A percentile compares a stretch with the other conserved stretches of the same genome.
phyloP scores from a whole-genome alignment of 192 early-diverging fungal genomes.

The Diversispora epigaea region DNA sequence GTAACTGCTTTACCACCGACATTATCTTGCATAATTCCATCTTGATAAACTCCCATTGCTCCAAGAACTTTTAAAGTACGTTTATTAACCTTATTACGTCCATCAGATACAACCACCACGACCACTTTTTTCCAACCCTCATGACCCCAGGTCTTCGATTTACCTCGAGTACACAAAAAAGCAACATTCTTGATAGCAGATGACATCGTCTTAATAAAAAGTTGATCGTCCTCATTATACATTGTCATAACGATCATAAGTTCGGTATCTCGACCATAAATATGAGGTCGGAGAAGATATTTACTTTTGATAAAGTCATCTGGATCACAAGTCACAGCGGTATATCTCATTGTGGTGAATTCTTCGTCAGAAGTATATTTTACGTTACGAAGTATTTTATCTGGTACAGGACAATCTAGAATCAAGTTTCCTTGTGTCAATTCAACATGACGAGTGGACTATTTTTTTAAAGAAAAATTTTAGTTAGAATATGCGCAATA shows the following conservation, averaged over 20 bases:
- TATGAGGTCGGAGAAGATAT: conserved; percentile 67
- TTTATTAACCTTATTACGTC: conserved; percentile 73
- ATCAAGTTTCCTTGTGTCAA: conserved; percentile 68
- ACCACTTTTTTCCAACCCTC: conserved; percentile 92
- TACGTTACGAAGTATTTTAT: conserved; percentile 49
- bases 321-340: conserved; percentile 68
- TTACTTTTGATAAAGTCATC: conserved; percentile 61
- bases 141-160: conserved; percentile 73
- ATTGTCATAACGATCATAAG: conserved; percentile 92
- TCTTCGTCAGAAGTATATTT: conserved; percentile 55
- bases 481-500: not conserved
- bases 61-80: conserved; percentile 78
- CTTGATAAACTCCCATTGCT: conserved; percentile 76
- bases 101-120: conserved; percentile 89
- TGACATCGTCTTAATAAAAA: conserved; percentile 87
- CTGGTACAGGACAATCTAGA: conserved; percentile 62
- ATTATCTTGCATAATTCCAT: conserved; percentile 64
- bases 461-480: not conserved
- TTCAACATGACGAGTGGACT: conserved; percentile 37
- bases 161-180: conserved; percentile 75
- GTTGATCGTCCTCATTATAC: conserved; percentile 86
- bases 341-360: conserved; percentile 70
- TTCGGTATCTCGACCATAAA: conserved; percentile 77
- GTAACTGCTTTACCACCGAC: conserved; percentile 71
- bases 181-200: conserved; percentile 92